Percentiles rank a stretch among this genome's conserved stretches.
phyloP scores from a whole-genome alignment of 306 rosid genomes.

The Parietaria judaica region DNA sequence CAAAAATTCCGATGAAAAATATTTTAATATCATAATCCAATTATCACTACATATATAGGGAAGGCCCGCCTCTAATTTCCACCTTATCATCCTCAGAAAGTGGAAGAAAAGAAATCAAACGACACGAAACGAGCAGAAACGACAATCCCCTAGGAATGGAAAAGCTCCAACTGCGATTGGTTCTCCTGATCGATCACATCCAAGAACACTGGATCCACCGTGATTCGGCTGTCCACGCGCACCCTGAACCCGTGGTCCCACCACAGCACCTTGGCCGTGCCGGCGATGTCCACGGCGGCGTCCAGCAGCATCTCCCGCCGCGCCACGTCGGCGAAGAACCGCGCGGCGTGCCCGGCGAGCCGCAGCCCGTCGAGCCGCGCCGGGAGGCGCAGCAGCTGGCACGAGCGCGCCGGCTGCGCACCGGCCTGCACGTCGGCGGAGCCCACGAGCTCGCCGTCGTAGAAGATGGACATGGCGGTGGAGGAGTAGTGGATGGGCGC shows the following conservation, averaged over 20 bases:
- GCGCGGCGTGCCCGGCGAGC: slow-evolving; percentile 54
- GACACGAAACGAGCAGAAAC: background rate
- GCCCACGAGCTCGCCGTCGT: slow-evolving; percentile 71
- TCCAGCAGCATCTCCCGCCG: slow-evolving; percentile 70
- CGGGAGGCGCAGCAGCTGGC: slow-evolving; percentile 63
- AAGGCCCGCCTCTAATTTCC: too few species aligned
- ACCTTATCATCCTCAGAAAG: too few species aligned
- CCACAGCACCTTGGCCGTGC: slow-evolving; percentile 63
- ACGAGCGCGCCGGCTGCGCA: slow-evolving; percentile 58
- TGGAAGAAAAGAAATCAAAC: too few species aligned
- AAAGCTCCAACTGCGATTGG: slow-evolving; percentile 39
- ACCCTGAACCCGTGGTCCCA: slow-evolving; percentile 68
- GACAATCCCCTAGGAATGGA: background rate
- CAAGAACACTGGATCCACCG: slow-evolving; percentile 81
- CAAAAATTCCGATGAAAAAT: too few species aligned
- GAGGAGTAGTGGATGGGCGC: slow-evolving; percentile 64
- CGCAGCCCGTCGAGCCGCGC: slow-evolving; percentile 53
- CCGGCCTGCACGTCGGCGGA: slow-evolving; percentile 69
- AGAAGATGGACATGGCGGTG: slow-evolving; percentile 78
- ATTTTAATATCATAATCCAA: too few species aligned
- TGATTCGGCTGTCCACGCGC: slow-evolving; percentile 68
- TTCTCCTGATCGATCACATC: slow-evolving; percentile 70
- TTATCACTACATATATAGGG: too few species aligned
- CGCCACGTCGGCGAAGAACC: slow-evolving; percentile 48
- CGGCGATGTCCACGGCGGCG: slow-evolving; percentile 56